A percentile compares a stretch with the other conserved stretches of the same genome.
Conservation (phyloP, 2,329 filamentous ascomycete species). For the Elsinoe fawcettii region DNA sequence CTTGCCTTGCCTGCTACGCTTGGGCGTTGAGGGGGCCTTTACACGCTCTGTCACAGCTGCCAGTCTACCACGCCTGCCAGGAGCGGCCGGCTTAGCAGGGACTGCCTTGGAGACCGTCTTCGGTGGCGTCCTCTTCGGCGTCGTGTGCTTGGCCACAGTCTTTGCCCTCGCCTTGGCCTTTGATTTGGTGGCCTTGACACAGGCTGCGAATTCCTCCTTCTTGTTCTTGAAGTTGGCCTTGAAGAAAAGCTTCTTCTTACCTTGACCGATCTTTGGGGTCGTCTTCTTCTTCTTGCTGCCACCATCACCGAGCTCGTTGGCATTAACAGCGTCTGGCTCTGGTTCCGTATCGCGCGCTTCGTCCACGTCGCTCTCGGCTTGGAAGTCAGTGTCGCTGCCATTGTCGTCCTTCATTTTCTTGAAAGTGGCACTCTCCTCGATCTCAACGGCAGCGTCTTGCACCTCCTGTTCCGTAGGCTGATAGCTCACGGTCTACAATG, state of each 20-base stretch:
- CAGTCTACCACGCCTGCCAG: neutral
- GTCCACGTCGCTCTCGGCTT: constrained; percentile 33
- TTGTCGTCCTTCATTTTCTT: constrained; percentile 28
- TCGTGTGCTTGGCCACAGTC: neutral
- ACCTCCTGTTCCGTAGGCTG: constrained; percentile 26
- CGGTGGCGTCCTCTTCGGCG: neutral
- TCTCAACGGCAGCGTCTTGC: constrained; percentile 16
- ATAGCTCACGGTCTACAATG: constrained; percentile 40
- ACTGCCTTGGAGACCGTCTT: neutral
- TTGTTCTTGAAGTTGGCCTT: neutral
- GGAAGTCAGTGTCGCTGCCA: constrained; percentile 45
- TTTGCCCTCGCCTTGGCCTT: neutral
- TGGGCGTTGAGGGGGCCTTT: neutral
- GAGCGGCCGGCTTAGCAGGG: neutral
- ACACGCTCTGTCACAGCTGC: neutral
- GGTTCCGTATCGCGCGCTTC: constrained; percentile 25
- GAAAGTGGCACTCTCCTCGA: neutral
- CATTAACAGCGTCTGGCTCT: constrained; percentile 19
- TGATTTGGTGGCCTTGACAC: neutral
- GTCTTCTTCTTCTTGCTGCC: constrained; percentile 12
- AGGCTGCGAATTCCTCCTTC: neutral
- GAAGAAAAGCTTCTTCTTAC: constrained; percentile 9
- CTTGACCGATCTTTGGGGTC: constrained; percentile 12
- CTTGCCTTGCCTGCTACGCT: neutral
- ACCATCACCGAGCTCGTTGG: constrained; percentile 13